Evolutionary conservation across 495 filamentous ascomycete genomes (phyloP), one percentile per base, ranked within the genome.

Genomic region (Venustampulla echinocandica): DNA sequence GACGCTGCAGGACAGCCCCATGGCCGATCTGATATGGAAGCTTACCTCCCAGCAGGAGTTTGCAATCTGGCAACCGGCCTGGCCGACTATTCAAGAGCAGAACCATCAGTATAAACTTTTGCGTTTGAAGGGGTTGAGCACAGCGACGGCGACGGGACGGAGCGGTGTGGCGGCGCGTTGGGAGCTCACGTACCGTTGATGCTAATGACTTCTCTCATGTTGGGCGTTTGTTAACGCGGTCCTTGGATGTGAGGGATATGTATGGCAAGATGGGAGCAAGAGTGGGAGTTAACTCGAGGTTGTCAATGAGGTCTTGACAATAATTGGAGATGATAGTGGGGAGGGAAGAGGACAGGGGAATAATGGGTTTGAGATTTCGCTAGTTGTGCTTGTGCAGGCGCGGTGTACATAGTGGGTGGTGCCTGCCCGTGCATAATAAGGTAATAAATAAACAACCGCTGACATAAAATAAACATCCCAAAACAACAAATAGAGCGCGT

Each of bases 31-130:
- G 33, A 43, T 46, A 21, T 39, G 32, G 48, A 59, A 59, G 69
- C 84, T 70, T 76, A 98, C 92, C 90, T 98, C 92, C 92, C 92
- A 98, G 81, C 93, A 98, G 56, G 93, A 92, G 75, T 98, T 98
- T 69, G 90, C 92, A 67, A 98, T 98, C 70, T 98, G 92, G 79
- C 93, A 96, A 83, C 92, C 92, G 64, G 92, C 92, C 79, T 98
- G 92, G 72, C 92, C 92, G 73, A 98, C 92, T 98, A 62, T 75
- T 68, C 46, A 64, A 60, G 62, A 60, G 35, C 24, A 46, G 43
- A 59, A 53, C 34, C 40, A 46, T 60, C 48, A 62, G 59, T 50
- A 53, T n/a, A 42, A 44, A 42, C 20, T 38, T 45, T 37, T 22
- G n/a, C n/a, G n/a, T n/a, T n/a, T n/a, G n/a, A n/a, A n/a, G n/a